Evolutionary conservation across 192 early-diverging fungal species (phyloP), one percentile per base, ranked within the genome.

Genomic region (Globomyces pollinis-pini): DNA sequence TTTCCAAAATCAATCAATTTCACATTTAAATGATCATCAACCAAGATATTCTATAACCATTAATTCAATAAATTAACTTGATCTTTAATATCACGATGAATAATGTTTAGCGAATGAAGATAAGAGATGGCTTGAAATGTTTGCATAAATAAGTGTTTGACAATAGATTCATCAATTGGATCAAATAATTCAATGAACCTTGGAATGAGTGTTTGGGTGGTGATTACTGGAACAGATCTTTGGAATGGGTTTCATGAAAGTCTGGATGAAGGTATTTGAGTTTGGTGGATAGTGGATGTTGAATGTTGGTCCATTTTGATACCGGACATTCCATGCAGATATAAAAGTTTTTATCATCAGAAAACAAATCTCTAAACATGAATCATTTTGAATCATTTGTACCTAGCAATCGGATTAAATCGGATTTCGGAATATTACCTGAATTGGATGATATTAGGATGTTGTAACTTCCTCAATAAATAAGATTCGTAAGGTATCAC

Each of bases 21-120:
- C 67, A 94, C 93, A 68, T 98, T 92, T 41, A 92, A 93, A 26
- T 84, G 85, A 70, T 88, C 90, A 78, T 95, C 95, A 24, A 96
- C 69, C 21, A 96, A 75, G 50, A 96, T 92, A 70, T 96, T 98
- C 66, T 97, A 18, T 3, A 7, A 18, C 15, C 6, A 16, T 8
- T 2, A n/a, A n/a, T n/a, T n/a, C n/a, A n/a, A n/a, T n/a, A 4
- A 32, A 24, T 3, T 3, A 59, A 64, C 62, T 33, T 67, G 81
- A 5, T 84, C 84, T 42, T 85, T 85, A 39, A 85, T 66, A 62
- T 85, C 84, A 39, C 84, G 74, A 53, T 85, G 82, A 16, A 84
- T 79, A 12, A 84, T 74, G 45, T 75, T 67, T 41, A 85, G 79
- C 0, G 82, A 77, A 52, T 85, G 84, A 9, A 85, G 59, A 43